These are phyloP conservation scores for Chaetomium cochliodes DNA, from an alignment of 495 filamentous ascomycete species.

Conservation along the genomic window DNA sequence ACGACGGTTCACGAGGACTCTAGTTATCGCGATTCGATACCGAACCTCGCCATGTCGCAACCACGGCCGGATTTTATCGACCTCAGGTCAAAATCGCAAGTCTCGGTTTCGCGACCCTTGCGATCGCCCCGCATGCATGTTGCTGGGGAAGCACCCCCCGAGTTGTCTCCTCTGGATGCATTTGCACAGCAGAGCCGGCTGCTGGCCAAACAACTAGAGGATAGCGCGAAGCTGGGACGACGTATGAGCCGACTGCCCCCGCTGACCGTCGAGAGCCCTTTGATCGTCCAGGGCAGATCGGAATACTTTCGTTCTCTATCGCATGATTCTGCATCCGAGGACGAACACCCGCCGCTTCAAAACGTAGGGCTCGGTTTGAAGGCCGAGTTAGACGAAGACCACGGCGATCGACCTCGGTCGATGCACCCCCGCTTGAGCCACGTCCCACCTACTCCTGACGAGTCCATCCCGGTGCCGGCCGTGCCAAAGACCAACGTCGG, in stretches of 20 bases:
- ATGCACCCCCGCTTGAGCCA: constrained; percentile 72
- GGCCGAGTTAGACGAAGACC: constrained; percentile 59
- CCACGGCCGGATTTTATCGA: constrained; percentile 60
- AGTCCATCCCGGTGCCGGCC: constrained; percentile 44
- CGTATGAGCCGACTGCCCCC: constrained; percentile 85
- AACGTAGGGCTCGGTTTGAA: constrained; percentile 48
- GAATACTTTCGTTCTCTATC: constrained; percentile 69
- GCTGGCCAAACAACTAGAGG: constrained; percentile 81
- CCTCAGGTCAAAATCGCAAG: constrained; percentile 61
- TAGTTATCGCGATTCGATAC: neutral
- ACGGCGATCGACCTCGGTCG: constrained; percentile 59
- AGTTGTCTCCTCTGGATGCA: constrained; percentile 91
- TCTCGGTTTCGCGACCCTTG: constrained; percentile 55
- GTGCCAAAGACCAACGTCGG: constrained; percentile 34
- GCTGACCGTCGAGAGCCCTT: constrained; percentile 68
- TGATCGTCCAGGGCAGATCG: constrained; percentile 65
- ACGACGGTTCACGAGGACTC: neutral
- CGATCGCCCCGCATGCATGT: constrained; percentile 72
- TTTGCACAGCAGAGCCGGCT: constrained; percentile 85
- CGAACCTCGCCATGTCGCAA: constrained; percentile 46
- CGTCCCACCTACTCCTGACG: constrained; percentile 55
- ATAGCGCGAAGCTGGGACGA: constrained; percentile 63
- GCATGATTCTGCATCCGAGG: constrained; percentile 44
- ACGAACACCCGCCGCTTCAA: constrained; percentile 36
- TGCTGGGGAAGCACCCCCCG: constrained; percentile 84